A percentile compares a stretch with the other conserved stretches of the same genome.
Conservation (phyloP, 2,329 filamentous ascomycete species). For the Fusarium subtropicale region DNA sequence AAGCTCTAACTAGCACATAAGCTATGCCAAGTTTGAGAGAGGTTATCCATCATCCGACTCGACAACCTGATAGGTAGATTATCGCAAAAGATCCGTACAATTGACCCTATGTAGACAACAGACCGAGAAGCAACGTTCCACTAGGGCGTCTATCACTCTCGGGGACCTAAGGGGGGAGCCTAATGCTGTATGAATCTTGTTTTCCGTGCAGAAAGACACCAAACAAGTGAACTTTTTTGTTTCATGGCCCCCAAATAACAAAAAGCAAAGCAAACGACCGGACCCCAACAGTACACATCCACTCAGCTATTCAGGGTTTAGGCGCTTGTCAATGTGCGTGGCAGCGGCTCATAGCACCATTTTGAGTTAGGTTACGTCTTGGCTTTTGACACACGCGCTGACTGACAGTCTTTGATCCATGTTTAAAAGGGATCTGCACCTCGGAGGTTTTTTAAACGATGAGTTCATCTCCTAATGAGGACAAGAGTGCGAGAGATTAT, state of each 20-base stretch:
- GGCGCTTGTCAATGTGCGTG: constrained; percentile 4
- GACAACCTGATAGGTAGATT: neutral
- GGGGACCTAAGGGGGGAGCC: neutral
- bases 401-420: constrained; percentile 4
- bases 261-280: neutral
- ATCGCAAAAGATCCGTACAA: neutral
- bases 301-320: neutral
- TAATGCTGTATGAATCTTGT: constrained; percentile 8
- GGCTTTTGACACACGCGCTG: constrained; percentile 11
- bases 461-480: neutral
- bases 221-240: neutral
- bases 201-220: neutral
- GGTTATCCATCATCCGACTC: neutral
- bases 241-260: constrained; percentile 17
- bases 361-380: constrained; percentile 14
- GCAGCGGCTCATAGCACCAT: constrained; percentile 17
- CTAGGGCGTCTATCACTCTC: neutral
- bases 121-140: constrained; percentile 3
- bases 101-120: neutral
- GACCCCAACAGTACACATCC: neutral
- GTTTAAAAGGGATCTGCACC: constrained; percentile 7
- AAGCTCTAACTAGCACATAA: neutral
- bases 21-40: neutral
- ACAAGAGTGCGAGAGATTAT: neutral
- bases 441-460: neutral